Evolutionary conservation across 192 early-diverging fungal species (phyloP).

Genomic region (Podila verticillata): DNA sequence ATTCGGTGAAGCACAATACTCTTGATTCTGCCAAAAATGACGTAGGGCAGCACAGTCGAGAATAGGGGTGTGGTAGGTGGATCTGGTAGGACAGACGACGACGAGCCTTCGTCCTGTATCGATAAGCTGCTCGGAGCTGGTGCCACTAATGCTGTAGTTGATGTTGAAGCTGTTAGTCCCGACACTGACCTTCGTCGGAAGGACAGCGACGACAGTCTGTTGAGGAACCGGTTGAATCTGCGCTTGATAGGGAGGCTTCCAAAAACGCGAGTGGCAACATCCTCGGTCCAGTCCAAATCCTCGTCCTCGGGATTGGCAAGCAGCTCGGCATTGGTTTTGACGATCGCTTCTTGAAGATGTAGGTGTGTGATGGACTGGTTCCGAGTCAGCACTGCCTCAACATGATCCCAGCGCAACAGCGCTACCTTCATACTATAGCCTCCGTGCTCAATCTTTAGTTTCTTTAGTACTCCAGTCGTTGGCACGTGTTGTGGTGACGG

Average conservation of each 20-base stretch:
- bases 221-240: background rate
- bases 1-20: background rate
- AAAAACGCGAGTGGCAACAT: too few relatives aligned
- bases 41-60: background rate
- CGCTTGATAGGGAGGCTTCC: background rate
- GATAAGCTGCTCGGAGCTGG: background rate
- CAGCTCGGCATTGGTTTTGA: background rate
- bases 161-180: background rate
- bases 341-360: background rate
- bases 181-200: background rate
- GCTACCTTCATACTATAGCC: background rate
- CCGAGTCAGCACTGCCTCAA: background rate
- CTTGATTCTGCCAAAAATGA: background rate
- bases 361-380: background rate
- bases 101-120: background rate
- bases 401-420: background rate
- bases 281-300: background rate
- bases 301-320: background rate
- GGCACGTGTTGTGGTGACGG: background rate
- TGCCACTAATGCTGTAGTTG: background rate
- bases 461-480: background rate
- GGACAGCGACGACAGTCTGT: background rate
- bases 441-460: background rate
- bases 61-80: background rate
- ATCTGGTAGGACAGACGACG: background rate